Conservation (phyloP, 495 filamentous ascomycete species). For the Neurospora sp. region DNA sequence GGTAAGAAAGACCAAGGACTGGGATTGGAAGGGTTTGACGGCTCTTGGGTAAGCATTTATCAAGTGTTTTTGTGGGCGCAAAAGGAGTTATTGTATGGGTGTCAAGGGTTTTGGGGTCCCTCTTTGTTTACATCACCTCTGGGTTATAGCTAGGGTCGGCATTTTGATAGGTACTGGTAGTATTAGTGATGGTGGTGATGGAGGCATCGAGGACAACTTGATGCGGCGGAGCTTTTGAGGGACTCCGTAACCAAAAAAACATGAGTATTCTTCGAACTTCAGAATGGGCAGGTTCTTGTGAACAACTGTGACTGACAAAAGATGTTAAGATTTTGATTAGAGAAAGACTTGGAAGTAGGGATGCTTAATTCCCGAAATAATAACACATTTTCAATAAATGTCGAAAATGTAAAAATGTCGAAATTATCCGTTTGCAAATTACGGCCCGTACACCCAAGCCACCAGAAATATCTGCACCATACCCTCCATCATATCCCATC, state of each 20-base stretch:
- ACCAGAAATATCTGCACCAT: no score
- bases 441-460: no score
- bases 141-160: not conserved
- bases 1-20: not conserved
- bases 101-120: not conserved
- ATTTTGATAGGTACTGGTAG: not conserved
- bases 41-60: not conserved
- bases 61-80: not conserved
- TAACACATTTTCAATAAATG: no score
- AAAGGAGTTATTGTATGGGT: not conserved
- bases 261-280: no score
- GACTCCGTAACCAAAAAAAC: not conserved
- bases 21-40: not conserved
- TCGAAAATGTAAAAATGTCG: no score
- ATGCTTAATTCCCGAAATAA: no score
- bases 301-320: not conserved
- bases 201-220: not conserved
- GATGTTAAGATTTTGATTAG: not conserved
- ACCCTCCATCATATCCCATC: no score
- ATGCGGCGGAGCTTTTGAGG: not conserved
- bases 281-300: not conserved
- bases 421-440: no score
- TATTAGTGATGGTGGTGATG: not conserved
- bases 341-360: no score
- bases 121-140: not conserved